These are phyloP conservation scores for Pseudocercospora vitis DNA, from an alignment of 2,329 filamentous ascomycete species.

Conservation along the genomic window DNA sequence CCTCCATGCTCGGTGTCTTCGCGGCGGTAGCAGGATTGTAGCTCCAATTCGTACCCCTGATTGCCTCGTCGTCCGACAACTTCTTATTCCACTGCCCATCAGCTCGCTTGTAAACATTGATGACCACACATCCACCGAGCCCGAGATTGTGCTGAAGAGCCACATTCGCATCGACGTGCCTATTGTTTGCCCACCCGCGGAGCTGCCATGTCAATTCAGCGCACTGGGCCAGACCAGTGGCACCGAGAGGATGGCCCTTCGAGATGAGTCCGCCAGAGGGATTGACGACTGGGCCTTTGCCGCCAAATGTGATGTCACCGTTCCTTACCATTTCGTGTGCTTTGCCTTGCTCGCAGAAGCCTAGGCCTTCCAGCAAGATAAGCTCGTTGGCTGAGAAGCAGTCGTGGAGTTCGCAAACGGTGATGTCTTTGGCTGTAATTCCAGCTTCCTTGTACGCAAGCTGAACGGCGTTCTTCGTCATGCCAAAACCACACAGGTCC, in stretches of 20 bases:
- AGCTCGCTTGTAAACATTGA: slow-evolving; percentile 82
- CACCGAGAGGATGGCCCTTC: slow-evolving; percentile 92
- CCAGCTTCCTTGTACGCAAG: slow-evolving; percentile 73
- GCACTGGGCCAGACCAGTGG: slow-evolving; percentile 89
- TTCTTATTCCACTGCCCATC: slow-evolving; percentile 67
- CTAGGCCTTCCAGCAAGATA: slow-evolving; percentile 83
- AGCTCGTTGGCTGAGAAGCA: slow-evolving; percentile 97
- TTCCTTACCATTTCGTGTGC: slow-evolving; percentile 86
- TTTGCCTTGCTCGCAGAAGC: slow-evolving; percentile 72
- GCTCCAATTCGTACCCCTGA: slow-evolving; percentile 66
- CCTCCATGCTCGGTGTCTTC: slow-evolving; percentile 78
- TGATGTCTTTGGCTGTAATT: slow-evolving; percentile 64
- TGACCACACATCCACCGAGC: slow-evolving; percentile 84
- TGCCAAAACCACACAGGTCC: slow-evolving; percentile 85
- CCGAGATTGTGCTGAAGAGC: slow-evolving; percentile 92
- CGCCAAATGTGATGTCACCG: slow-evolving; percentile 90
- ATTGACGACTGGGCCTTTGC: slow-evolving; percentile 77
- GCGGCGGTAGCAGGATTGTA: slow-evolving; percentile 93
- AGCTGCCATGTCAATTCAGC: slow-evolving; percentile 97
- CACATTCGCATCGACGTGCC: slow-evolving; percentile 64
- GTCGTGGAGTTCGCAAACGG: slow-evolving; percentile 91
- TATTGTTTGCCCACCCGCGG: slow-evolving; percentile 88
- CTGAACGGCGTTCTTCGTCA: slow-evolving; percentile 70
- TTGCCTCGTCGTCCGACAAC: slow-evolving; percentile 65
- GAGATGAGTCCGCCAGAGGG: slow-evolving; percentile 62